Evolutionary conservation across 352 stramenopile species (phyloP).

Genomic region (Phytophthora capsici): DNA sequence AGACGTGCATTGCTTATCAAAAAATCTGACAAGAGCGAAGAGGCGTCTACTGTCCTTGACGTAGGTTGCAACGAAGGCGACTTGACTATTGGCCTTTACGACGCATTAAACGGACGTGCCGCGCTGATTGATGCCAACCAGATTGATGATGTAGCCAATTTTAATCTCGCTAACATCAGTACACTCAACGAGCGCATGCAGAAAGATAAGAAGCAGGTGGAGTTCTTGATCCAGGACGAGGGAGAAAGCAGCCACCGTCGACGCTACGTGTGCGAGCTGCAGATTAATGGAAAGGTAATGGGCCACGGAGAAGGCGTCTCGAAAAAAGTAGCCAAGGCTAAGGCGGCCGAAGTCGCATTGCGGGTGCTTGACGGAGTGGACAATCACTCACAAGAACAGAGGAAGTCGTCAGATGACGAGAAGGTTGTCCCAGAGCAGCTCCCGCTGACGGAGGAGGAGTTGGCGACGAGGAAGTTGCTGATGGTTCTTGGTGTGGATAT

Average conservation of each 20-base stretch:
- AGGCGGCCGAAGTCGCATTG: constrained; percentile 62
- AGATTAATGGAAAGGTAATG: constrained; percentile 55
- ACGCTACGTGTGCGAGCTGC: constrained; percentile 67
- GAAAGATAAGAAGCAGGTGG: constrained; percentile 63
- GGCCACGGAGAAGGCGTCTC: constrained; percentile 69
- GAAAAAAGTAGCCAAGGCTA: constrained; percentile 85
- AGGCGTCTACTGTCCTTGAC: constrained; percentile 62
- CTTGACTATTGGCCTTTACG: constrained; percentile 73
- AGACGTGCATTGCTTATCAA: constrained; percentile 47
- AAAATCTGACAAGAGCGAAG: constrained; percentile 11
- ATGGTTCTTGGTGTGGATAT: constrained; percentile 79
- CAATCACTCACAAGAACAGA: constrained; percentile 17
- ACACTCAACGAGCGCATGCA: constrained; percentile 75
- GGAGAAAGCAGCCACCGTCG: constrained; percentile 60
- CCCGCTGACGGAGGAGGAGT: constrained; percentile 28
- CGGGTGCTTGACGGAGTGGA: constrained; percentile 19
- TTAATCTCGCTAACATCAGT: constrained; percentile 66
- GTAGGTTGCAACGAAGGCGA: constrained; percentile 88
- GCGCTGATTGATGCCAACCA: constrained; percentile 10
- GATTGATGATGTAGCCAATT: constrained; percentile 46
- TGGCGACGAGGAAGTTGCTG: constrained; percentile 46
- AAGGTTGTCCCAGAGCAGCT: constrained; percentile 24
- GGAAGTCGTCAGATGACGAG: constrained; percentile 7
- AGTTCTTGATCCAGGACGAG: constrained; percentile 68
- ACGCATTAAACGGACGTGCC: constrained; percentile 53